Percentiles rank a stretch among this genome's conserved stretches.
phyloP scores from a whole-genome alignment of 2,329 filamentous ascomycete genomes.

The Rugonectria rugulosa region DNA sequence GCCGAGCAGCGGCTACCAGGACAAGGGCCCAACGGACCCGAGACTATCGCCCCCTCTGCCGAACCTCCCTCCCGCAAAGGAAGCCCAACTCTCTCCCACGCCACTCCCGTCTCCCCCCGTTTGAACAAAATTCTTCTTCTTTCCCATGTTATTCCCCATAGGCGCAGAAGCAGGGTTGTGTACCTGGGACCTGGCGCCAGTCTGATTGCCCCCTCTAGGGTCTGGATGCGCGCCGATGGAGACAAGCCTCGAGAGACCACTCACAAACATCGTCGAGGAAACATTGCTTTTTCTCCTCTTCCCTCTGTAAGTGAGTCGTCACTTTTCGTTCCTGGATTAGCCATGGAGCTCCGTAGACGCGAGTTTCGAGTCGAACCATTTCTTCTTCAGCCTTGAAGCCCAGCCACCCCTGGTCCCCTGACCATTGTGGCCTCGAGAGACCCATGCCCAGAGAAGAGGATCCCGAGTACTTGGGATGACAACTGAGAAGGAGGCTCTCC shows the following conservation, averaged over 20 bases:
- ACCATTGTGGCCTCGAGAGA: slow-evolving; percentile 8
- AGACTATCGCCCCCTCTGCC: slow-evolving; percentile 16
- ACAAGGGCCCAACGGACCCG: slow-evolving; percentile 22
- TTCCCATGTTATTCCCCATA: slow-evolving; percentile 17
- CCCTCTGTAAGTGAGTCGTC: slow-evolving; percentile 28
- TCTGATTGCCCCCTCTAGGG: neutral
- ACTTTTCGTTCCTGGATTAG: slow-evolving; percentile 25
- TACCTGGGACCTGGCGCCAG: slow-evolving; percentile 24
- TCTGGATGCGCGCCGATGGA: slow-evolving; percentile 26
- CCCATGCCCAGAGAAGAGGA: slow-evolving; percentile 10
- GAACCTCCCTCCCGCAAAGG: slow-evolving; percentile 10
- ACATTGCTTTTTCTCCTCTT: slow-evolving; percentile 17
- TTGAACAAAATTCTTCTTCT: slow-evolving; percentile 19
- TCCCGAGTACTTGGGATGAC: slow-evolving; percentile 10
- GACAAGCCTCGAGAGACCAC: neutral
- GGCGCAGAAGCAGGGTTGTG: neutral
- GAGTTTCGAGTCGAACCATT: slow-evolving; percentile 30
- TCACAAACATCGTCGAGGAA: slow-evolving; percentile 12
- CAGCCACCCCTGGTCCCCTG: slow-evolving; percentile 18
- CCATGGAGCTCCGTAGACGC: slow-evolving; percentile 7
- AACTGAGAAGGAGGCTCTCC: slow-evolving; percentile 1
- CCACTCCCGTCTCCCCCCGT: slow-evolving; percentile 1
- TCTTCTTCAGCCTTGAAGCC: slow-evolving; percentile 22
- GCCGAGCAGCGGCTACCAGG: slow-evolving; percentile 27
- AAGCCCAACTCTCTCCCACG: slow-evolving; percentile 5